Conservation (phyloP, 2,329 filamentous ascomycete species). For the Colletotrichum simmondsii region DNA sequence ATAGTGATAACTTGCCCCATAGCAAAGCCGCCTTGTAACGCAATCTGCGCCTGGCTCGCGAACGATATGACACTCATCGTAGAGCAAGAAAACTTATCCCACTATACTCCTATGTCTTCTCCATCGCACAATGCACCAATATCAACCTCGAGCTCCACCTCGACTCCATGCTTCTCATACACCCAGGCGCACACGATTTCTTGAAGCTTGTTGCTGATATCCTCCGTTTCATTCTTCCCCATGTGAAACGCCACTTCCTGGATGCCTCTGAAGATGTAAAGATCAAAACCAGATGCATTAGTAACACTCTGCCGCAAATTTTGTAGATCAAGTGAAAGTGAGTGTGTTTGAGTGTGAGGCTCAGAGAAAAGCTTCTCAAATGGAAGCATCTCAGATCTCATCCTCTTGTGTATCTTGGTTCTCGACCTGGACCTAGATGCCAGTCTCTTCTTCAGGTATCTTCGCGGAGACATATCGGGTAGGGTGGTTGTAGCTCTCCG, state of each 20-base stretch:
- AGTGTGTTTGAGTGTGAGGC: background rate
- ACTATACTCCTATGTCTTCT: background rate
- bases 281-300: background rate
- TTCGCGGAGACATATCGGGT: background rate
- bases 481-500: background rate
- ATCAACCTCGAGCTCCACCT: slow-evolving; percentile 28
- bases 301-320: background rate
- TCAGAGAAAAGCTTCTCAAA: background rate
- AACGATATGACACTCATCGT: background rate
- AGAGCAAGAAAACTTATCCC: background rate
- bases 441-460: slow-evolving; percentile 8
- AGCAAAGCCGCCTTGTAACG: background rate
- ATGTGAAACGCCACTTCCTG: slow-evolving; percentile 16
- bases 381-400: slow-evolving; percentile 20
- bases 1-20: background rate
- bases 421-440: slow-evolving; percentile 10
- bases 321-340: slow-evolving; percentile 3
- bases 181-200: slow-evolving; percentile 24
- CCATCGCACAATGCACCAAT: slow-evolving; percentile 21
- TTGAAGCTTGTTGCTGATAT: slow-evolving; percentile 19
- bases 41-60: background rate
- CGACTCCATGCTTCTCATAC: background rate
- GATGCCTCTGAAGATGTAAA: slow-evolving; percentile 16
- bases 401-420: slow-evolving; percentile 19
- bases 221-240: slow-evolving; percentile 4